Evolutionary conservation across 495 filamentous ascomycete genomes (phyloP).

Genomic region (Halenospora varia): DNA sequence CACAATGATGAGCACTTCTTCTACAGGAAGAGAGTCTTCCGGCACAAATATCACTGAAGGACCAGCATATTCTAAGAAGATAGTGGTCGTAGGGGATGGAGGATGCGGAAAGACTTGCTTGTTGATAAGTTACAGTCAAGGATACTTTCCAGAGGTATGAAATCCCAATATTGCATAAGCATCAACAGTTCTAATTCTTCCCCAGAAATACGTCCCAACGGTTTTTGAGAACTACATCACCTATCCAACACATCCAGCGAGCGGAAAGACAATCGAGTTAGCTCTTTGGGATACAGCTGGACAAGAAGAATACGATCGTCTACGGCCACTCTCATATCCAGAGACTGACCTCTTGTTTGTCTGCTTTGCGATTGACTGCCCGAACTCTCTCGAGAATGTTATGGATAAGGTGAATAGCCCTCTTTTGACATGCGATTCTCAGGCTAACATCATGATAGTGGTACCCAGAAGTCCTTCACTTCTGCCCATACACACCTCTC

Average conservation of each 20-base stretch:
- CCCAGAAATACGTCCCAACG: conserved; percentile 97
- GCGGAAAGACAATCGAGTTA: conserved; percentile 90
- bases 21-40: conserved; percentile 66
- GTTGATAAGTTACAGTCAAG: conserved; percentile 95
- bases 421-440: no score
- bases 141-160: conserved; percentile 96
- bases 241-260: conserved; percentile 78
- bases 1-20: conserved; percentile 65
- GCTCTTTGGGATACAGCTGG: conserved; percentile 98
- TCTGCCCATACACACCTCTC: conserved; percentile 94
- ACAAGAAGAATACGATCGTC: conserved; percentile 96
- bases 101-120: conserved; percentile 98
- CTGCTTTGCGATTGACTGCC: conserved; percentile 98
- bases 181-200: conserved; percentile 11
- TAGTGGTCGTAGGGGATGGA: conserved; percentile 96
- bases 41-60: conserved; percentile 82
- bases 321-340: conserved; percentile 93
- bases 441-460: conserved; percentile 57
- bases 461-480: conserved; percentile 98
- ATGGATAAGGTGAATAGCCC: conserved; percentile 80
- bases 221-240: conserved; percentile 99
- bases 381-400: conserved; percentile 95
- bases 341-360: conserved; percentile 98
- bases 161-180: conserved; percentile 7
- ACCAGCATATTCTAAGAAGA: conserved; percentile 94